phyloP scores from a whole-genome alignment of 176 grass and related monocot genomes.

The Oryza glaberrima region DNA sequence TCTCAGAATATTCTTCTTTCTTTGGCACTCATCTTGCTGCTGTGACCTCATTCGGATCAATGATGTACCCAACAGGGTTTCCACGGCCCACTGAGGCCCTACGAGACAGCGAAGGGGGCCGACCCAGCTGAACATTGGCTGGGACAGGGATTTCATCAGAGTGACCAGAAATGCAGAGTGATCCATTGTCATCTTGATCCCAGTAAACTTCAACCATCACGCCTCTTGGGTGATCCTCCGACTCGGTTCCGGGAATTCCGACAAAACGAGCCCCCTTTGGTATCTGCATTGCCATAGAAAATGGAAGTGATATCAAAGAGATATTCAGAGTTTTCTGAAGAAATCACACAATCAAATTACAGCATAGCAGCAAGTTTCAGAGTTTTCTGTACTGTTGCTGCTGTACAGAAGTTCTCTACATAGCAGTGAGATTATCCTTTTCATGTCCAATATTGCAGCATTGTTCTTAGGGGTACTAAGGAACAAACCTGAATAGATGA shows the following conservation, averaged over 20 bases:
- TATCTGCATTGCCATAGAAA: constrained; percentile 60
- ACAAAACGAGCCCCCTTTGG: constrained; percentile 80
- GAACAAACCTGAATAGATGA: constrained; percentile 75
- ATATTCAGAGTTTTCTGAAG: constrained; percentile 3
- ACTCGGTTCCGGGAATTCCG: constrained; percentile 90
- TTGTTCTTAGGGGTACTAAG: constrained; percentile 8
- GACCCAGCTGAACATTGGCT: constrained; percentile 50
- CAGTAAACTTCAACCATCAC: constrained; percentile 94
- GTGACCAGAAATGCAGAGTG: constrained; percentile 87
- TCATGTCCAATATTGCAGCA: neutral
- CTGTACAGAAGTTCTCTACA: too few species aligned
- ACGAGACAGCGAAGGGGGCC: constrained; percentile 45
- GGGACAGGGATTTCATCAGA: constrained; percentile 63
- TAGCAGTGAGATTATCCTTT: neutral
- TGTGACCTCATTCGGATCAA: constrained; percentile 58
- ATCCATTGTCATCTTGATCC: constrained; percentile 86
- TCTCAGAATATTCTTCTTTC: neutral
- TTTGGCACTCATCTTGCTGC: constrained; percentile 40
- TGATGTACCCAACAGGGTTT: constrained; percentile 58
- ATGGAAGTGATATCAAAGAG: constrained; percentile 13
- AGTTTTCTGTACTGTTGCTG: too few species aligned
- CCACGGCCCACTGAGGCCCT: constrained; percentile 46
- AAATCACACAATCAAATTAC: neutral
- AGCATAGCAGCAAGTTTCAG: too few species aligned
- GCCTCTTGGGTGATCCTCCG: constrained; percentile 78